Conservation (phyloP, 2,329 filamentous ascomycete genomes). For the Botrytis aclada region DNA sequence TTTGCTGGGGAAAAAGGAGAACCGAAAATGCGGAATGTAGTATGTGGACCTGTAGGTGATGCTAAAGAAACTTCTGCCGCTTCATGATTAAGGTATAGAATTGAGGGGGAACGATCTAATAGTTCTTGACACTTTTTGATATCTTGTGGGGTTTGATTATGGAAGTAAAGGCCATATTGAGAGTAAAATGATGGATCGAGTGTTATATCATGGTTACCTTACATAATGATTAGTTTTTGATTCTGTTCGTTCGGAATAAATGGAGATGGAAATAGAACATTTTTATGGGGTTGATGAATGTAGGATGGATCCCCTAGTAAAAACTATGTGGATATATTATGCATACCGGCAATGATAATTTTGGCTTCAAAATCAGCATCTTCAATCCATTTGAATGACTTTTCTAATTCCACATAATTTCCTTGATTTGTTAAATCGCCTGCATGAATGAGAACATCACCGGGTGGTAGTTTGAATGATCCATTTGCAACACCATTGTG, state of each 20-base stretch:
- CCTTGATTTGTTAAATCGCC: constrained; percentile 76
- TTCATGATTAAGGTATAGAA: constrained; percentile 64
- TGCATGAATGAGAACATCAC: constrained; percentile 73
- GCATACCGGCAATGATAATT: constrained; percentile 64
- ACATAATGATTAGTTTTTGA: constrained; percentile 18
- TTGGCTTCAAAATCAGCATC: constrained; percentile 66
- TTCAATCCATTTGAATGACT: constrained; percentile 64
- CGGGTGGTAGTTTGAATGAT: constrained; percentile 61
- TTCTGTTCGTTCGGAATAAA: background rate
- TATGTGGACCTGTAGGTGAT: constrained; percentile 53
- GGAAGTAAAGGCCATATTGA: constrained; percentile 51
- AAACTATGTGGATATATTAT: background rate
- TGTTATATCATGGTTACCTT: constrained; percentile 74
- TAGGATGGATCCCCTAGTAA: background rate
- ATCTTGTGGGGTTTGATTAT: constrained; percentile 55
- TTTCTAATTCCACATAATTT: constrained; percentile 56
- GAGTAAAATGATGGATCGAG: constrained; percentile 63
- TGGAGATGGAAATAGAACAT: constrained; percentile 8
- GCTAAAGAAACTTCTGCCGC: constrained; percentile 53
- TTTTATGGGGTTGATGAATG: constrained; percentile 2
- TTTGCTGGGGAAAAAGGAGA: constrained; percentile 62
- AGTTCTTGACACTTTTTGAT: constrained; percentile 52
- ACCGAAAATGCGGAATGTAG: constrained; percentile 65
- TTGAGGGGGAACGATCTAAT: constrained; percentile 43
- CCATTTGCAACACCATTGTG: constrained; percentile 57